Percentiles rank a stretch among this genome's conserved stretches.
phyloP scores from a whole-genome alignment of 495 filamentous ascomycete genomes.

The Aspergillus baeticus region DNA sequence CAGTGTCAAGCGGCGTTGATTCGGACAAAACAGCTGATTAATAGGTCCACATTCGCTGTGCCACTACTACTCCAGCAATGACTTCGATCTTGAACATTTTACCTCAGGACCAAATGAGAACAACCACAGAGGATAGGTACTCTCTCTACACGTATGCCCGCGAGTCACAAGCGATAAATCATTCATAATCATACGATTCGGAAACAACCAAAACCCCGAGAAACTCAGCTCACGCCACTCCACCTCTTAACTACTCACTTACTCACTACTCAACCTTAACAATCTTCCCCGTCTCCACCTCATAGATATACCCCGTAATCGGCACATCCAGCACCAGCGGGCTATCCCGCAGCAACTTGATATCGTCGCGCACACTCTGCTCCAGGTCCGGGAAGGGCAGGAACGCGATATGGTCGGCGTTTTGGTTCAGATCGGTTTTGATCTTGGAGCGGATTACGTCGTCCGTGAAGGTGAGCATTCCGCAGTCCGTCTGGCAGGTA shows the following conservation, averaged over 20 bases:
- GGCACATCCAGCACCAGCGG: slow-evolving; percentile 57
- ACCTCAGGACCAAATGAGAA: too few species aligned
- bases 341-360: slow-evolving; percentile 57
- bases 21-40: too few species aligned
- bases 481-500: slow-evolving; percentile 56
- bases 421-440: slow-evolving; percentile 52
- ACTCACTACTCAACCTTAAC: slow-evolving; percentile 50
- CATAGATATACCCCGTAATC: slow-evolving; percentile 77
- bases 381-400: slow-evolving; percentile 64
- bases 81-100: too few species aligned
- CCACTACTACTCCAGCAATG: too few species aligned
- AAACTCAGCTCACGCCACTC: not conserved
- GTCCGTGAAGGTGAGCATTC: slow-evolving; percentile 79
- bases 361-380: slow-evolving; percentile 63
- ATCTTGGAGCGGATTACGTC: slow-evolving; percentile 58
- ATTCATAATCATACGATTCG: not conserved
- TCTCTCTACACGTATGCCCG: too few species aligned
- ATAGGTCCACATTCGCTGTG: too few species aligned
- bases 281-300: slow-evolving; percentile 74
- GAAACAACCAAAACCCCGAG: not conserved
- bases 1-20: too few species aligned
- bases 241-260: not conserved
- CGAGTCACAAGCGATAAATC: too few species aligned
- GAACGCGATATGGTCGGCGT: slow-evolving; percentile 53
- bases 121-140: too few species aligned